These are phyloP conservation scores for Metschnikowia borealis DNA, from an alignment of 805 yeast species.

Conservation along the genomic window DNA sequence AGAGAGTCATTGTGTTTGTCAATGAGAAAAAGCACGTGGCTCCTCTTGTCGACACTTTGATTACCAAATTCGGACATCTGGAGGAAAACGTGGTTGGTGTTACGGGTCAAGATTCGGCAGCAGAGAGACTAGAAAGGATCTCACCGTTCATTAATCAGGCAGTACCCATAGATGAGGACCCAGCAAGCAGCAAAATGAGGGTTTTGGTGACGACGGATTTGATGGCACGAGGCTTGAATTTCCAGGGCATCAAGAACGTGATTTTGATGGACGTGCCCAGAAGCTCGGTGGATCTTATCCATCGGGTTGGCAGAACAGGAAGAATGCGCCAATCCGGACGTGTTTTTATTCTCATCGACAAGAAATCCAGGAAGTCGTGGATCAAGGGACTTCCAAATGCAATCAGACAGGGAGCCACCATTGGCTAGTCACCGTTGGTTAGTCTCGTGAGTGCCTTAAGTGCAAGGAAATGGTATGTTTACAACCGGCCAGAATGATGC, in stretches of 20 bases:
- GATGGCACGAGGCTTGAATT: conserved; percentile 85
- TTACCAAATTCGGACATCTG: conserved; percentile 32
- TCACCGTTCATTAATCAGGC: conserved; percentile 65
- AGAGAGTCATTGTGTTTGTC: conserved; percentile 81
- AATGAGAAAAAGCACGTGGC: conserved; percentile 65
- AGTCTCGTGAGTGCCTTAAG: not conserved
- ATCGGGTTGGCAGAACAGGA: conserved; percentile 92
- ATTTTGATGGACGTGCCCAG: conserved; percentile 82
- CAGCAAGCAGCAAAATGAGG: conserved; percentile 41
- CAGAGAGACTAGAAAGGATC: conserved; percentile 56
- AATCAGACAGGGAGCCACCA: conserved; percentile 46
- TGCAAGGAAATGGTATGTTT: conserved; percentile 10
- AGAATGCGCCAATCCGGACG: conserved; percentile 87
- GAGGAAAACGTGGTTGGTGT: conserved; percentile 54
- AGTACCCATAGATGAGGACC: conserved; percentile 32
- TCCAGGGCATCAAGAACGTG: conserved; percentile 75
- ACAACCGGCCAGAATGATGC: conserved; percentile 27
- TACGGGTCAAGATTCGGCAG: conserved; percentile 60
- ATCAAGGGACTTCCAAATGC: conserved; percentile 75
- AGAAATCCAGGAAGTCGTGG: conserved; percentile 69
- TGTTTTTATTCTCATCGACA: conserved; percentile 74
- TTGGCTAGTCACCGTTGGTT: conserved; percentile 22
- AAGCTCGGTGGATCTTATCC: conserved; percentile 80
- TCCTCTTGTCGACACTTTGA: conserved; percentile 53
- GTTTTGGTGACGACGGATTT: conserved; percentile 86